Evolutionary conservation across 805 yeast species (phyloP), one percentile per base, ranked within the genome.

Genomic region (Candida pseudoglaebosa): DNA sequence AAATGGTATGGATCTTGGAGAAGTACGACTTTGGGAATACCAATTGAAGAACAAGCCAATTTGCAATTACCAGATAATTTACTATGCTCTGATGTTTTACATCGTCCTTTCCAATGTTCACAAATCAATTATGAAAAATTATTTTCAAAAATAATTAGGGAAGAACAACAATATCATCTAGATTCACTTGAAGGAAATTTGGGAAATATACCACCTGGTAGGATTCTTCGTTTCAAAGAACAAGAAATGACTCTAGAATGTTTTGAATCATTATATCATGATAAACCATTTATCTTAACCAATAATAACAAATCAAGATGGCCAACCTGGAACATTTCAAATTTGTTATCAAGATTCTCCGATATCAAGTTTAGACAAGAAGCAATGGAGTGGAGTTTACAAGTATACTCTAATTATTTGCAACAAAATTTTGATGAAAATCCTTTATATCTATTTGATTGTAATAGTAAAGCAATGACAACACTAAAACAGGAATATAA

Each of bases 1-100:
- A 22, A 42, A 24, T 88, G 96, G 96, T 56, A 51, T 21, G 96
- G 96, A 1, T 75, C 88, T 2, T 89, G 96, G 96, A 72, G 90
- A 48, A 63, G 73, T 28, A 79, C 91, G 2, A 63, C 75, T 24
- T 57, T 78, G 44, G 54, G 60, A 0, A 44, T 70, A n/a, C 50
- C 61, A 5, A 42, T 37, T 3, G 52, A 47, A 6, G 39, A 61
- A 9, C 56, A 56, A 20, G 82, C 78, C 20, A 72, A 77, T 12
- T 47, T 80, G 5, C 70, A 71, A 41, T 59, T 80, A 17, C 62
- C 67, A 0, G 73, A 63, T 19, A 72, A 73, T 43, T 49, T 78
- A 22, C 49, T 88, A 3, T 86, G 82, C 54, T 84, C 95, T 0
- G 96, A 89, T 53, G 48, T 76, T n/a, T 58, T 90, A 10, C 89